Conservation (phyloP, 2,329 filamentous ascomycete species). For the Teratosphaeria viscida region DNA sequence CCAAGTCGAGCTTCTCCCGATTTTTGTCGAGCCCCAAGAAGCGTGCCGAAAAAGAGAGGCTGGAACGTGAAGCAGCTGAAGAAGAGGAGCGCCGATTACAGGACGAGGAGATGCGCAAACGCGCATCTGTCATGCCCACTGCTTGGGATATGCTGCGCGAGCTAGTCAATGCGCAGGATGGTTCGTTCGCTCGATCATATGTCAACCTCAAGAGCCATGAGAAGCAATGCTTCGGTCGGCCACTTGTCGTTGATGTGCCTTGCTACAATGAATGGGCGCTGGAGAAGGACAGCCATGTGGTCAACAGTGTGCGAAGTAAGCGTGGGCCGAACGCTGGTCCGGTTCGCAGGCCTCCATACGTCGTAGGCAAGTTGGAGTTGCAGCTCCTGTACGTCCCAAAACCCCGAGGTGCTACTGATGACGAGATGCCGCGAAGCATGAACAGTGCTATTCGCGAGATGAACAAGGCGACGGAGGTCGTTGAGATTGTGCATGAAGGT, state of each 20-base stretch:
- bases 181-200: constrained; percentile 88
- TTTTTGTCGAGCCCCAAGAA: constrained; percentile 94
- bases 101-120: constrained; percentile 39
- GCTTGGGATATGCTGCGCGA: constrained; percentile 82
- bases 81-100: constrained; percentile 34
- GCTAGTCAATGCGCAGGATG: constrained; percentile 72
- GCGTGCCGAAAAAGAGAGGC: constrained; percentile 84
- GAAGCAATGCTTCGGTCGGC: constrained; percentile 73
- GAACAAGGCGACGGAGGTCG: constrained; percentile 74
- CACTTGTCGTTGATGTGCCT: constrained; percentile 76
- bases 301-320: constrained; percentile 92
- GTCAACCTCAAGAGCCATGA: constrained; percentile 92
- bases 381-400: constrained; percentile 92
- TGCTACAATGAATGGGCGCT: constrained; percentile 99
- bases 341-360: constrained; percentile 80
- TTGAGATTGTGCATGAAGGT: constrained; percentile 68
- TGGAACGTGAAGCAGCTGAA: constrained; percentile 72
- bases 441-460: constrained; percentile 90
- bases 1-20: constrained; percentile 59
- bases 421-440: constrained; percentile 99
- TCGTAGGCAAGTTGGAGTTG: constrained; percentile 85
- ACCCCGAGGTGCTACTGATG: constrained; percentile 68
- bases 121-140: constrained; percentile 50
- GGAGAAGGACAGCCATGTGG: constrained; percentile 61
- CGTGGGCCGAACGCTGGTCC: constrained; percentile 41